Conservation (phyloP, 768 basidiomycete species). For the Phlegmacium glaucopus region DNA sequence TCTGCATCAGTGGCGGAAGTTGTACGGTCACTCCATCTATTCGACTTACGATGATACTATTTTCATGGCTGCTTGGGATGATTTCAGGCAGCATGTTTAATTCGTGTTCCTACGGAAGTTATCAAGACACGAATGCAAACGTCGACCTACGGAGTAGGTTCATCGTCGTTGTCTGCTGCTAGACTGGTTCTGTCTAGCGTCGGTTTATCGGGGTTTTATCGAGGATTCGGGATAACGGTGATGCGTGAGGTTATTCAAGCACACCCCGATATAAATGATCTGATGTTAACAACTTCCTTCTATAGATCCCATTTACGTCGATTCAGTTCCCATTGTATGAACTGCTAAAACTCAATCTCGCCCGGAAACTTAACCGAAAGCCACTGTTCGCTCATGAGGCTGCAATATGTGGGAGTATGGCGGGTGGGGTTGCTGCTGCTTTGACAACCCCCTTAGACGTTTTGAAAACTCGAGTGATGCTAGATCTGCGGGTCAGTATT, state of each 20-base stretch:
- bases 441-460: constrained; percentile 95
- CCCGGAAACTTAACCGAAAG: constrained; percentile 49
- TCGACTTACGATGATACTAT: constrained; percentile 8
- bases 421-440: constrained; percentile 88
- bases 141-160: constrained; percentile 60
- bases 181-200: constrained; percentile 53
- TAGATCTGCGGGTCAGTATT: constrained; percentile 71
- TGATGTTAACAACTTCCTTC: constrained; percentile 11
- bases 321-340: constrained; percentile 97
- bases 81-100: constrained; percentile 76
- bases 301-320: constrained; percentile 92
- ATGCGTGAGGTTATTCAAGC: constrained; percentile 38
- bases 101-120: constrained; percentile 95
- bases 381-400: constrained; percentile 70
- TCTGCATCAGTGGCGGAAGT: constrained; percentile 61
- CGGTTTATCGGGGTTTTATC: constrained; percentile 79
- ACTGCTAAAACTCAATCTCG: constrained; percentile 68
- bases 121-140: constrained; percentile 94
- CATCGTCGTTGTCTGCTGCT: constrained; percentile 60
- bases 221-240: constrained; percentile 80
- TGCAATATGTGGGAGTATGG: constrained; percentile 85
- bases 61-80: constrained; percentile 8
- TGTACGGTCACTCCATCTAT: constrained; percentile 33
- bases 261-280: constrained; percentile 27
- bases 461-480: constrained; percentile 95